Evolutionary conservation across 805 yeast species (phyloP).

Genomic region (Yamadazyma insecticola): DNA sequence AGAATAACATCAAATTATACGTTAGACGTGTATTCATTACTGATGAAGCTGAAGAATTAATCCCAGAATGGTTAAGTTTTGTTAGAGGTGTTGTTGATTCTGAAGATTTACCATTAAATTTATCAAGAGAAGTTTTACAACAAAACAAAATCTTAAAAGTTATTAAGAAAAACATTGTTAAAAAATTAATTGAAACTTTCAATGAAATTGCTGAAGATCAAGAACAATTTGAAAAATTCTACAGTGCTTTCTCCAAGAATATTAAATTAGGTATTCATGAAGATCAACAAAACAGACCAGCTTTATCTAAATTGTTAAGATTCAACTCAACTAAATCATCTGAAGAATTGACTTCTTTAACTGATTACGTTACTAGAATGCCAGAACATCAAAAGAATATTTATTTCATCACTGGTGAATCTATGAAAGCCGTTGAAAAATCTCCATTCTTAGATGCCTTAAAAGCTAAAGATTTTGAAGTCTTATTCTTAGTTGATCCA

Average conservation of each 20-base stretch:
- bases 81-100: constrained; percentile 99
- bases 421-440: constrained; percentile 94
- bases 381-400: constrained; percentile 99
- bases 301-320: constrained; percentile 94
- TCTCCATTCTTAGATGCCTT: constrained; percentile 99
- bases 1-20: constrained; percentile 95
- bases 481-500: constrained; percentile 96
- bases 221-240: constrained; percentile 98
- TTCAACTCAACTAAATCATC: constrained; percentile 93
- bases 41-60: constrained; percentile 98
- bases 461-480: constrained; percentile 98
- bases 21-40: constrained; percentile 99
- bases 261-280: constrained; percentile 98
- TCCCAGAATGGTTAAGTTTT: constrained; percentile 98
- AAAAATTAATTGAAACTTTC: constrained; percentile 97
- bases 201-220: constrained; percentile 98
- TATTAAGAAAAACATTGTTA: constrained; percentile 97
- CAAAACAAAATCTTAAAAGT: constrained; percentile 99
- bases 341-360: constrained; percentile 90
- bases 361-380: constrained; percentile 99
- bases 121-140: constrained; percentile 99
- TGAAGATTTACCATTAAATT: constrained; percentile 98
- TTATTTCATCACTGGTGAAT: constrained; percentile 99
- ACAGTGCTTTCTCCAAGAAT: constrained; percentile 97
- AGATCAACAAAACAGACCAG: constrained; percentile 94